Conservation (phyloP, 148 eudicot species). For the Beta vulgaris region DNA sequence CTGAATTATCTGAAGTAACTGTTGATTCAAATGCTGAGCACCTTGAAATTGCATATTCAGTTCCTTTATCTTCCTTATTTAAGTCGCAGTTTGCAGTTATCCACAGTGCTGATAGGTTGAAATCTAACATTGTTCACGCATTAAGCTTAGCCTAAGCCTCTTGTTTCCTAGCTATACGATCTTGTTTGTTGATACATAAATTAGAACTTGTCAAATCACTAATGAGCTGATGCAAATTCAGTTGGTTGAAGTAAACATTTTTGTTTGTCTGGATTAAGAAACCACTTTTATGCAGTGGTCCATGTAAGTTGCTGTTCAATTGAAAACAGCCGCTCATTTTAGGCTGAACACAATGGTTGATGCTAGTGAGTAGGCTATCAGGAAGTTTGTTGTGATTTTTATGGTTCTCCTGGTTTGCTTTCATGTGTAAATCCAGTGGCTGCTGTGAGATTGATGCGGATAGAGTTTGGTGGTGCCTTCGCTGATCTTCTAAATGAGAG, state of each 20-base stretch:
- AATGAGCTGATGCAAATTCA: no score
- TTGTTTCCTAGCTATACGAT: not conserved
- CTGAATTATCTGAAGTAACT: no score
- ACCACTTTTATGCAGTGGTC: no score
- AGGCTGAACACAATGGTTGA: not conserved
- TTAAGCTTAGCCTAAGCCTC: not conserved
- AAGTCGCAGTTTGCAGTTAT: not conserved
- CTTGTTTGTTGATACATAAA: no score
- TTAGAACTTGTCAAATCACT: no score
- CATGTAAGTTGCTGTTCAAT: no score
- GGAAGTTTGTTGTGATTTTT: not conserved
- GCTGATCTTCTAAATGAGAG: slow-evolving; percentile 90
- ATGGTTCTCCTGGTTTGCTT: slow-evolving; percentile 19
- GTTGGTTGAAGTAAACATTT: no score
- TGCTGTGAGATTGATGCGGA: slow-evolving; percentile 95
- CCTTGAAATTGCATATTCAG: not conserved
- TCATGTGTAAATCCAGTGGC: slow-evolving; percentile 48
- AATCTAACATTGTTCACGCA: not conserved
- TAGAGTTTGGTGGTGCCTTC: slow-evolving; percentile 92
- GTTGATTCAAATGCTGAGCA: not conserved
- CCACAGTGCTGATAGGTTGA: not conserved
- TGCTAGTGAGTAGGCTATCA: not conserved
- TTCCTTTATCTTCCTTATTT: not conserved
- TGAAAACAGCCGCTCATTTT: no score
- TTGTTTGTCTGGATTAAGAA: no score